A percentile compares a stretch with the other conserved stretches of the same genome.
Conservation (phyloP, 2,329 filamentous ascomycete species). For the Pseudodiploospora longispora region DNA sequence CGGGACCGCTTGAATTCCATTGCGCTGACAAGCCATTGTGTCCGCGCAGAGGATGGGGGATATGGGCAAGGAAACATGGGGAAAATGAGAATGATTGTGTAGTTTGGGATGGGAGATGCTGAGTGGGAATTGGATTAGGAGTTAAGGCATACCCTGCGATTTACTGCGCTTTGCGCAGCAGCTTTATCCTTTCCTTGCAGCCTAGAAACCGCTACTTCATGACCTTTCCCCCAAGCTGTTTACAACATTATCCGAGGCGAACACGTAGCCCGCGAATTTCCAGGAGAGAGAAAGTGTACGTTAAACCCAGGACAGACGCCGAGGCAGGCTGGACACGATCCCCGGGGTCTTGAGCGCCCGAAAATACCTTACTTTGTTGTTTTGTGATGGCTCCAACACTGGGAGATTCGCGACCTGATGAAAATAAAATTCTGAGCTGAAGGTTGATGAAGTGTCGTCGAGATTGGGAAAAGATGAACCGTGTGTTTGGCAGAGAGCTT, state of each 20-base stretch:
- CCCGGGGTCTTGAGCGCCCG: constrained; percentile 9
- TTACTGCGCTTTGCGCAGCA: constrained; percentile 14
- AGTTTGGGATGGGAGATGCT: constrained; percentile 16
- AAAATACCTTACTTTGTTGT: constrained; percentile 15
- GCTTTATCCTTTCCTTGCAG: constrained; percentile 17
- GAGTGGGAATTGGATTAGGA: constrained; percentile 9
- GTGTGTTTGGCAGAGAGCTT: constrained; percentile 6
- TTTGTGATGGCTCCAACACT: constrained; percentile 16
- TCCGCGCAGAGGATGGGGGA: background rate
- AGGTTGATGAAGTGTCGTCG: constrained; percentile 24
- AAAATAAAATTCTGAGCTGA: constrained; percentile 11
- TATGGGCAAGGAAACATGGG: background rate
- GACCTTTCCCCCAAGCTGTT: constrained; percentile 21
- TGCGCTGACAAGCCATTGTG: constrained; percentile 3
- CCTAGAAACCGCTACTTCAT: constrained; percentile 11
- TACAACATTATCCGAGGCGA: constrained; percentile 24
- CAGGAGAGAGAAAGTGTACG: background rate
- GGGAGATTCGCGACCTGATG: constrained; percentile 16
- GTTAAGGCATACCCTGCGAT: constrained; percentile 25
- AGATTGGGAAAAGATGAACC: constrained; percentile 22
- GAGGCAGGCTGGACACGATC: constrained; percentile 11
- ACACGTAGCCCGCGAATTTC: constrained; percentile 6
- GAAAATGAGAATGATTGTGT: constrained; percentile 4
- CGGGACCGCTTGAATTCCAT: constrained; percentile 5
- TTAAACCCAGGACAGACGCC: constrained; percentile 7